Conservation (phyloP, 2,329 filamentous ascomycete species). For the Fusarium pseudocircinatum region DNA sequence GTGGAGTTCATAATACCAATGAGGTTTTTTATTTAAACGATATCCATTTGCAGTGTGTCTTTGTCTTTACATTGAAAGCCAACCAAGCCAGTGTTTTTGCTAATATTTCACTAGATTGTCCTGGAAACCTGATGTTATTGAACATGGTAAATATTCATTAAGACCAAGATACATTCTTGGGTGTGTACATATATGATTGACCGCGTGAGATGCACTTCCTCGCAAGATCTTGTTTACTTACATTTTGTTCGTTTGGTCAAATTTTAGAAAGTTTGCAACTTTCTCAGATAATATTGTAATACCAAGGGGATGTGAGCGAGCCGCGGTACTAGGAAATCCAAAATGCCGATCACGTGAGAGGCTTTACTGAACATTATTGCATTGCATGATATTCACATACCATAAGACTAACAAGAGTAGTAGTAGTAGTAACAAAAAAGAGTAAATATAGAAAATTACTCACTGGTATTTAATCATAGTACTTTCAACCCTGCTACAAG, state of each 20-base stretch:
- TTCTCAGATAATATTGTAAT: background rate
- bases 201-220: background rate
- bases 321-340: background rate
- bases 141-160: background rate
- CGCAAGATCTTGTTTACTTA: background rate
- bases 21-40: background rate
- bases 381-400: background rate
- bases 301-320: background rate
- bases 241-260: background rate
- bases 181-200: background rate
- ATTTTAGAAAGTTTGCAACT: background rate
- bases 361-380: background rate
- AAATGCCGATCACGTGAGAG: background rate
- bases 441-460: background rate
- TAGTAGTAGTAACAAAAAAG: background rate
- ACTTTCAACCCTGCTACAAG: background rate
- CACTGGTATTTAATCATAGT: background rate
- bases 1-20: conserved; percentile 31
- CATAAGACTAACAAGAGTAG: background rate
- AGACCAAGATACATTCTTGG: background rate
- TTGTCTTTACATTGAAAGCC: background rate
- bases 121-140: conserved; percentile 8
- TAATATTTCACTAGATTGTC: background rate
- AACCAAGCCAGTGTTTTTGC: background rate
- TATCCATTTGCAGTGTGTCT: background rate